phyloP scores from a whole-genome alignment of 768 basidiomycete species.

The Phylloporus arenicola region DNA sequence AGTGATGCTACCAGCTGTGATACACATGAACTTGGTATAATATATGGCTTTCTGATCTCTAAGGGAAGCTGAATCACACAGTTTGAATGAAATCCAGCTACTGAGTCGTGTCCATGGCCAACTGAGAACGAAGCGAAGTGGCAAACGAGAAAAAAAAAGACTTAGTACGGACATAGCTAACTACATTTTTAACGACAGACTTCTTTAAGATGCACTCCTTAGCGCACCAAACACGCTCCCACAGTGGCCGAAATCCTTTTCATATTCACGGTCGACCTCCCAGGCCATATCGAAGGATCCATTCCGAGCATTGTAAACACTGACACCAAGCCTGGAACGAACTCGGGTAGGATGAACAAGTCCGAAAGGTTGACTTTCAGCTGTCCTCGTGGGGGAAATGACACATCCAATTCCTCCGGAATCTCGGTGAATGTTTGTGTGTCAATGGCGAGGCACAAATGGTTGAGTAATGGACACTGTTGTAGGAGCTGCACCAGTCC shows the following conservation, averaged over 20 bases:
- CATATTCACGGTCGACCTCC: fast-evolving
- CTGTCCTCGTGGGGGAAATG: background rate
- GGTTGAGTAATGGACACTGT: background rate
- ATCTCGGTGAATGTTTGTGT: background rate
- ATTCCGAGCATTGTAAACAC: background rate
- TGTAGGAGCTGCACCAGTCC: background rate
- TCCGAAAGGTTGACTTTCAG: background rate
- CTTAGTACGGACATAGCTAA: too few species aligned
- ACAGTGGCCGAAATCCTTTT: too few species aligned
- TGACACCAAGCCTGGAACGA: background rate
- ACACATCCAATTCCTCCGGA: background rate
- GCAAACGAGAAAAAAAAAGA: background rate
- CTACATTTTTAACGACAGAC: too few species aligned
- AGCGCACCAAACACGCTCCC: too few species aligned
- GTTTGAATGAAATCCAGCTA: too few species aligned
- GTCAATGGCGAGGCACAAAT: background rate
- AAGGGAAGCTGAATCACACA: too few species aligned
- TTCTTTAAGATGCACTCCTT: too few species aligned
- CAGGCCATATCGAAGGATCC: too few species aligned
- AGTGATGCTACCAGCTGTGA: too few species aligned
- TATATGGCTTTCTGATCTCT: too few species aligned
- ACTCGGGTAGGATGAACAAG: background rate
- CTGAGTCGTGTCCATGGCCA: too few species aligned
- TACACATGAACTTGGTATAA: too few species aligned
- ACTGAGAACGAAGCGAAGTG: background rate